phyloP scores from a whole-genome alignment of 192 early-diverging fungal genomes.

The Fimicolochytrium jonesii region DNA sequence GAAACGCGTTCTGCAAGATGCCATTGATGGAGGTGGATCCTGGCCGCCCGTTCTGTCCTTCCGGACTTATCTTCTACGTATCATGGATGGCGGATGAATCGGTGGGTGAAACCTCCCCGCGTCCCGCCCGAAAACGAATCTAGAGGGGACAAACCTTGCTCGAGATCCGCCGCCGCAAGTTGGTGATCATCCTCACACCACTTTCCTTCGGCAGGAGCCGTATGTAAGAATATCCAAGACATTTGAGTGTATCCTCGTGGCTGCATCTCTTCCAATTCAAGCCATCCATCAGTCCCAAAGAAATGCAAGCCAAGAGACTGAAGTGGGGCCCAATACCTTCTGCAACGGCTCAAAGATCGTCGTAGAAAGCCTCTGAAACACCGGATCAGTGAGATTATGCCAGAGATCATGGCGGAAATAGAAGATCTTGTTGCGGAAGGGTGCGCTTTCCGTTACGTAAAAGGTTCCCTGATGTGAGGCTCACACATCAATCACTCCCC shows the following conservation, averaged over 20 bases:
- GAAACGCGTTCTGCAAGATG: constrained; percentile 51
- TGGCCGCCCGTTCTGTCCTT: constrained; percentile 16
- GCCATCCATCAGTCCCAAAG: no score
- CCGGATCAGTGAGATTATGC: constrained; percentile 47
- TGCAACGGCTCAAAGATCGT: constrained; percentile 29
- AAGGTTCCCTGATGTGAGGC: constrained; percentile 53
- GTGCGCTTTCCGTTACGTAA: constrained; percentile 74
- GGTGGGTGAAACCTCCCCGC: no score
- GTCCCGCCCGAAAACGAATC: no score
- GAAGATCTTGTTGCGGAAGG: constrained; percentile 59
- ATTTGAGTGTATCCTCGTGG: background rate
- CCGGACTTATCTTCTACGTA: no score
- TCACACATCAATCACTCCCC: no score
- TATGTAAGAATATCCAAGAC: constrained; percentile 57
- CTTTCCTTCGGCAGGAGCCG: constrained; percentile 76
- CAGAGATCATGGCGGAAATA: constrained; percentile 80
- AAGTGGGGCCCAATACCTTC: constrained; percentile 14
- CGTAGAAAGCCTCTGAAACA: constrained; percentile 36
- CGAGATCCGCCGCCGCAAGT: constrained; percentile 47
- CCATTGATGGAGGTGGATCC: constrained; percentile 53
- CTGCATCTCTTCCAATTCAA: background rate
- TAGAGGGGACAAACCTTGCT: constrained; percentile 6
- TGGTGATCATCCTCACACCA: constrained; percentile 76
- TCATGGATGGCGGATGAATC: no score
- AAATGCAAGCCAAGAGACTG: no score